These are phyloP conservation scores for Drosera capensis DNA, from an alignment of 148 eudicot species.

Conservation along the genomic window DNA sequence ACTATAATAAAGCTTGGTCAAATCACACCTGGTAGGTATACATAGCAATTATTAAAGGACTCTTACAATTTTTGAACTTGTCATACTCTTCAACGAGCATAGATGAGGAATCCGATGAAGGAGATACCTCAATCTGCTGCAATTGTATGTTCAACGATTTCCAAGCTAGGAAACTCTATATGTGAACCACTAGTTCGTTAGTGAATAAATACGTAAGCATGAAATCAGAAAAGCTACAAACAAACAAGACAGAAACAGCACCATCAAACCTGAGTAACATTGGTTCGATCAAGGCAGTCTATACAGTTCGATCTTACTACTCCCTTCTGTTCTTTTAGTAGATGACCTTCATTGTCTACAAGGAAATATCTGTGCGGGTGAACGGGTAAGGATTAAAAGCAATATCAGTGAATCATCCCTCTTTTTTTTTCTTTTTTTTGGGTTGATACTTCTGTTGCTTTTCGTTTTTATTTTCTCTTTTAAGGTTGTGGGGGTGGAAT, in stretches of 20 bases:
- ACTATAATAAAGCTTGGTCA: no score
- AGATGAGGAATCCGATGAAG: conserved; percentile 52
- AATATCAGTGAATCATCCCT: conserved; percentile 4
- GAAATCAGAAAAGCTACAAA: no score
- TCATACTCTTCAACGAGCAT: conserved; percentile 47
- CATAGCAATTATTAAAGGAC: conserved; percentile 1
- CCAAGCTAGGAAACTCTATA: conserved; percentile 72
- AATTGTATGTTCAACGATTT: conserved; percentile 53
- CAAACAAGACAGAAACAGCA: no score
- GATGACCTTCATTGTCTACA: conserved; percentile 30
- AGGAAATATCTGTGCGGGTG: conserved; percentile 85
- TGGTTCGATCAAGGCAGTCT: conserved; percentile 96
- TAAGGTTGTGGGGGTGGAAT: background rate
- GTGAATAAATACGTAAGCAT: no score
- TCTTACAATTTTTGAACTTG: conserved; percentile 57
- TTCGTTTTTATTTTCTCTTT: background rate
- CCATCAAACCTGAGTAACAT: conserved; percentile 92
- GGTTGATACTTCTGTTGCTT: no score
- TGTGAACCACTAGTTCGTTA: conserved; percentile 6
- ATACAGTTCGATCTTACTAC: conserved; percentile 87
- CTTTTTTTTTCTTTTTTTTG: background rate
- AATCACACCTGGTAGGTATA: no score
- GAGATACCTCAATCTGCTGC: conserved; percentile 43
- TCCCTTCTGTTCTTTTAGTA: conserved; percentile 62
- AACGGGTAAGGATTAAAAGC: conserved; percentile 30